Base-by-base conservation (phyloP, 495 filamentous ascomycete genomes). In the Elaphomyces granulatus region DNA sequence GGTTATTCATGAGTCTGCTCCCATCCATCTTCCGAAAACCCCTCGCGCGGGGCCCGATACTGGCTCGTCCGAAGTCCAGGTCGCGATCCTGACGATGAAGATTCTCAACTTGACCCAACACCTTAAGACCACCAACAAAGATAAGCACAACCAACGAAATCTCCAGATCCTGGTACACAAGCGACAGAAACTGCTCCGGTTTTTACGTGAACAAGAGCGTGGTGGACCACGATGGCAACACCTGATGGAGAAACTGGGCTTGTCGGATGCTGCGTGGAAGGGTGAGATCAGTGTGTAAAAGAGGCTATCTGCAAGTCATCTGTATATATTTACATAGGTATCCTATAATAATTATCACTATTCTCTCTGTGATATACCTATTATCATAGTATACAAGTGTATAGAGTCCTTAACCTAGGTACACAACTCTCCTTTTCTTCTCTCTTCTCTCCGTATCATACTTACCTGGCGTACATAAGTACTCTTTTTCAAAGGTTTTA, bases 111-210 rank as follows among this genome's bases (percentile, higher is more conserved):
- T 96, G 36, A 75, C 80, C 21, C 64, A 77, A 44, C 67, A 71
- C 37, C 52, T 71, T 16, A 52, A 83, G 38, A 59, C 54, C 3
- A 50, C 56, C 37, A 67, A 66, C 36, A 66, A 77, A 49, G 90
- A 99, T 54, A 95, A 90, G 66, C 73, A 85, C 49, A 95, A 94
- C 61, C 94, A 90, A 70, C 72, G 87, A 46, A 93, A 90, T 66
- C 50, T 99, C 52, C 66, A 82, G 40, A 39, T 87, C 39, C 64
- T 99, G 50, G 79, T 92, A 40, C 90, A 99, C 58, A 78, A 78
- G 62, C 67, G 90, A 51, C 87, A 94, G 61, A 92, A 86, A 64
- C 59, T 93, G 40, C 55, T 96, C 51, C 68, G 64, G 48, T 96
- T 96, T 56, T 62, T 99, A 61, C 71, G 83, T 59, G 70, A 66